Evolutionary conservation across 306 rosid genomes (phyloP).

Genomic region (Gastrolobium villosum): DNA sequence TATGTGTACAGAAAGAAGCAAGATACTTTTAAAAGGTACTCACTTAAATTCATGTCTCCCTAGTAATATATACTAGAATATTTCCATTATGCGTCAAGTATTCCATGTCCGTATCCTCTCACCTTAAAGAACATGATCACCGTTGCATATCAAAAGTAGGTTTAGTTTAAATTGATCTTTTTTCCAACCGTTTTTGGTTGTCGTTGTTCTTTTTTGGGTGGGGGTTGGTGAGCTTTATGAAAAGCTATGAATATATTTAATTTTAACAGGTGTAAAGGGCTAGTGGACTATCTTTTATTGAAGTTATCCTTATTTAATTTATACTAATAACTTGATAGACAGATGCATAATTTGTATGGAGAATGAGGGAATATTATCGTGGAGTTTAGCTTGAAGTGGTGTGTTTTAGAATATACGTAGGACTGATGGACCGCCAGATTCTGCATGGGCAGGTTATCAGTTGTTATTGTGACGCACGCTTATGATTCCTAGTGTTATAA

Average conservation of each 20-base stretch:
- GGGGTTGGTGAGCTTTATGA: not conserved
- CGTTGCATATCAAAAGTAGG: not conserved
- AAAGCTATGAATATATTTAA: slow-evolving; percentile 8
- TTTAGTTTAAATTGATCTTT: slow-evolving; percentile 18
- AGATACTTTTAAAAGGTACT: slow-evolving; percentile 69
- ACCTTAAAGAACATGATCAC: slow-evolving; percentile 1
- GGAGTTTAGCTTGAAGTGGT: slow-evolving; percentile 15
- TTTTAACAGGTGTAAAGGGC: not conserved
- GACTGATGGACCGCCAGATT: not conserved
- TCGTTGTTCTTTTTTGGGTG: slow-evolving; percentile 2
- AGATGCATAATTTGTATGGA: not conserved
- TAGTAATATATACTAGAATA: not conserved
- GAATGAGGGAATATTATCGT: not conserved
- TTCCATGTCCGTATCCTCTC: slow-evolving; percentile 21
- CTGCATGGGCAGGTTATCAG: not conserved
- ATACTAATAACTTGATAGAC: not conserved
- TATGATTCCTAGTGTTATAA: not conserved
- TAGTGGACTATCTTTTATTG: slow-evolving; percentile 29
- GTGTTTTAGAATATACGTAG: not conserved
- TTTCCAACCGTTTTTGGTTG: slow-evolving; percentile 13
- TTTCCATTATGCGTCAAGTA: not conserved
- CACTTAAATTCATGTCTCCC: not conserved
- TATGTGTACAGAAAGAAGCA: slow-evolving; percentile 70
- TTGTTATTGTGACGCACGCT: not conserved
- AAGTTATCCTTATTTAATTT: slow-evolving; percentile 13